Evolutionary conservation across 768 basidiomycete genomes (phyloP).

Genomic region (Cyclocybe aegerita): DNA sequence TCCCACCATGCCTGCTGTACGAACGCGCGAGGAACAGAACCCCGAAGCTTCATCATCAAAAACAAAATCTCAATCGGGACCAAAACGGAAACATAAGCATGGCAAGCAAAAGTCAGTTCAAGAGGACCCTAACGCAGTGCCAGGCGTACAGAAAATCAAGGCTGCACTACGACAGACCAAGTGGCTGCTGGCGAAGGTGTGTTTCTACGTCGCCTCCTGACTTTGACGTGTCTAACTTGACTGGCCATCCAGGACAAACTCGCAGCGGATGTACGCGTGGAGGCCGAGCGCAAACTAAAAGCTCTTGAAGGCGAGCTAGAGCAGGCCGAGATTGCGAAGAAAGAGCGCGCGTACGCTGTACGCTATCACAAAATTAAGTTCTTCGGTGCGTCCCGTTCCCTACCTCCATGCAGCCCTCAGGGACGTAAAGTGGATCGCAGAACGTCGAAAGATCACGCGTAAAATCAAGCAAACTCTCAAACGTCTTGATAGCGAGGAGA

Average conservation of each 20-base stretch:
- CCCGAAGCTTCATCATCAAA: conserved; percentile 27
- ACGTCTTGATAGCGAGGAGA: conserved; percentile 35
- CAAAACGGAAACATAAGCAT: conserved; percentile 20
- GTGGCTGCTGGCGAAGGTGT: conserved; percentile 78
- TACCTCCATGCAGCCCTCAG: background rate
- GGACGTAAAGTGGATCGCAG: conserved; percentile 34
- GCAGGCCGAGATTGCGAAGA: conserved; percentile 57
- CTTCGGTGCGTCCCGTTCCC: conserved; percentile 63
- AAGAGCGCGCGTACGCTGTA: conserved; percentile 71
- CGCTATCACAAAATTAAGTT: conserved; percentile 93
- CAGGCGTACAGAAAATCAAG: conserved; percentile 87
- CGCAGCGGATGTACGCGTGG: conserved; percentile 81
- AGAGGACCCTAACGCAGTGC: conserved; percentile 34
- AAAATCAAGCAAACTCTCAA: conserved; percentile 73
- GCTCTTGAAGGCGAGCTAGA: conserved; percentile 73
- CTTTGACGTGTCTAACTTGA: background rate
- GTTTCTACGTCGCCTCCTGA: conserved; percentile 3
- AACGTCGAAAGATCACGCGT: conserved; percentile 83
- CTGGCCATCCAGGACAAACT: conserved; percentile 58
- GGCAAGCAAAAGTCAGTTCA: conserved; percentile 13
- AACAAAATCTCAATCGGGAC: conserved; percentile 13
- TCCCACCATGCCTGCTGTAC: conserved; percentile 23
- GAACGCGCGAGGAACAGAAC: conserved; percentile 19
- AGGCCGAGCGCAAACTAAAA: conserved; percentile 76
- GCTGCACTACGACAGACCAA: conserved; percentile 80